Conservation (phyloP, 2,329 filamentous ascomycete genomes). For the Drechslera avenae region DNA sequence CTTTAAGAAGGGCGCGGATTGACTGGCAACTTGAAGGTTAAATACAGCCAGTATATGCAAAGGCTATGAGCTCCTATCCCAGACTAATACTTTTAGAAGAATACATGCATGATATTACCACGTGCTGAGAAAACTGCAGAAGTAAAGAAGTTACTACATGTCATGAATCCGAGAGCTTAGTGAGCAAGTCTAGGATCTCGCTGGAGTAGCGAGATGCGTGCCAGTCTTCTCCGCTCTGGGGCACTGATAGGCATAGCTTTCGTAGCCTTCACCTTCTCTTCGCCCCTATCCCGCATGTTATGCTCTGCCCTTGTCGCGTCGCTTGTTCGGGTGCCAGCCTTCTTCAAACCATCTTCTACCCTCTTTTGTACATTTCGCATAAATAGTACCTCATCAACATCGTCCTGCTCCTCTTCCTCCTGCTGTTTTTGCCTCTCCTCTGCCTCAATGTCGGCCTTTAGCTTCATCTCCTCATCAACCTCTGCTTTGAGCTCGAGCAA, state of each 20-base stretch:
- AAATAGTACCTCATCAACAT: background rate
- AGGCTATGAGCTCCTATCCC: no score
- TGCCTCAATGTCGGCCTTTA: background rate
- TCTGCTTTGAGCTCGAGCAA: background rate
- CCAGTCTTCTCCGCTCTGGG: slow-evolving; percentile 4
- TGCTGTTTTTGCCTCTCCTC: background rate
- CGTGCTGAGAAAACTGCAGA: no score
- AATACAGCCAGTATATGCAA: no score
- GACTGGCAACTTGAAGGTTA: no score
- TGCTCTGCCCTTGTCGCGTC: background rate
- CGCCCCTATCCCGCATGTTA: background rate
- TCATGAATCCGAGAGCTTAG: background rate
- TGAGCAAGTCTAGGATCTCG: background rate
- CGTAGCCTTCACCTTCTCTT: background rate
- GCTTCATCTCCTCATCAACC: background rate
- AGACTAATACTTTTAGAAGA: no score
- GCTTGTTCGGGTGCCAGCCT: no score
- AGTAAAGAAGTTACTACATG: background rate
- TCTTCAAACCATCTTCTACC: background rate
- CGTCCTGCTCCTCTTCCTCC: background rate
- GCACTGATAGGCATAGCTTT: background rate
- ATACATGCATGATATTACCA: no score
- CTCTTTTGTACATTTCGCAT: background rate
- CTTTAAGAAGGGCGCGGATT: no score
- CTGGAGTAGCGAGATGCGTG: background rate